phyloP scores from a whole-genome alignment of 2,329 filamentous ascomycete genomes.

The Penicillium sp. region DNA sequence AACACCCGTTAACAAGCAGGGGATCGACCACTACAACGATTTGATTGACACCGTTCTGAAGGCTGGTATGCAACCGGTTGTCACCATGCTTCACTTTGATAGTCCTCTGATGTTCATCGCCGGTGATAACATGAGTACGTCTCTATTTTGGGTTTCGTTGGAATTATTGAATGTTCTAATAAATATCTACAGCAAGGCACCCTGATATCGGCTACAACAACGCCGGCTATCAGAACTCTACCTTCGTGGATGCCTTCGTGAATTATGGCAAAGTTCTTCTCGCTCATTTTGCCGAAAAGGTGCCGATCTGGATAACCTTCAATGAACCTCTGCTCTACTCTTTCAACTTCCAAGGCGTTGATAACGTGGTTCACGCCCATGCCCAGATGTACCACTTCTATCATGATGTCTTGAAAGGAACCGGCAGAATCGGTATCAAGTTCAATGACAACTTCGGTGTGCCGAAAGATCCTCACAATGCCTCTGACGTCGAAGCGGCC shows the following conservation, averaged over 20 bases:
- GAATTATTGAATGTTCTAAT: neutral
- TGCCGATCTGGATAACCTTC: slow-evolving; percentile 44
- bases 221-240: slow-evolving; percentile 35
- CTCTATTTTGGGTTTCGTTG: neutral
- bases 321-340: slow-evolving; percentile 42
- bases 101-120: slow-evolving; percentile 26
- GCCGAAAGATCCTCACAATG: slow-evolving; percentile 39
- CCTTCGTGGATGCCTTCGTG: slow-evolving; percentile 43
- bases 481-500: slow-evolving; percentile 27
- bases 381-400: slow-evolving; percentile 39
- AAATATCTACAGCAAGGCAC: slow-evolving; percentile 4
- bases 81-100: slow-evolving; percentile 43
- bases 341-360: slow-evolving; percentile 47
- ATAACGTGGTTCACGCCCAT: slow-evolving; percentile 51
- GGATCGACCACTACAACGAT: slow-evolving; percentile 50
- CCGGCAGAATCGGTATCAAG: slow-evolving; percentile 39
- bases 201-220: slow-evolving; percentile 30
- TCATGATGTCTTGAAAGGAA: slow-evolving; percentile 45
- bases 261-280: slow-evolving; percentile 42
- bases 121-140: slow-evolving; percentile 17
- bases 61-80: slow-evolving; percentile 44
- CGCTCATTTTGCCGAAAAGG: slow-evolving; percentile 38
- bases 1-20: slow-evolving; percentile 48
- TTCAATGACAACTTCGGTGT: slow-evolving; percentile 55
- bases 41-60: slow-evolving; percentile 46